These are phyloP conservation scores for Syncephalis plumigaleata DNA, from an alignment of 371 early-diverging fungal genomes.

Conservation along the genomic window DNA sequence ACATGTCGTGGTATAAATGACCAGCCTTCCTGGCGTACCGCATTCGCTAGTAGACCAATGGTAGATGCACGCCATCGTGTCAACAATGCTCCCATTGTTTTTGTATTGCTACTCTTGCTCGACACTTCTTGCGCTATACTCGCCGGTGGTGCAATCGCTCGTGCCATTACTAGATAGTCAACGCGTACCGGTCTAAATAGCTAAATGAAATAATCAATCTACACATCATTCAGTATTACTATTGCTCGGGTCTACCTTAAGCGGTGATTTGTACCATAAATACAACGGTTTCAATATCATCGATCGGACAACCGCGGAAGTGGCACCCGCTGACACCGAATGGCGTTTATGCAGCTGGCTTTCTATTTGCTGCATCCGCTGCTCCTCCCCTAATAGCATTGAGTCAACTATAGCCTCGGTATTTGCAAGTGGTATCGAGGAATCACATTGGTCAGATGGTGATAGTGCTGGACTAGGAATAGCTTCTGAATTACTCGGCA, in stretches of 20 bases:
- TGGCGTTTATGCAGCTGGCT: no score
- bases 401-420: no score
- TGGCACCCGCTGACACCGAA: slow-evolving; percentile 19
- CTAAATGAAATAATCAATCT: slow-evolving; percentile 10
- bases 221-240: not conserved
- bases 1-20: slow-evolving; percentile 48
- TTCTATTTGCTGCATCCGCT: no score
- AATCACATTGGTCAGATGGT: no score
- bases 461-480: no score
- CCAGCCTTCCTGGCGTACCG: slow-evolving; percentile 20
- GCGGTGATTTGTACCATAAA: slow-evolving; percentile 57
- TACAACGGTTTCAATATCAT: slow-evolving; percentile 45
- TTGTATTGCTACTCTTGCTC: no score
- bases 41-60: not conserved
- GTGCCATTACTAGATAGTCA: slow-evolving; percentile 59
- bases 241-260: slow-evolving; percentile 28
- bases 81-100: not conserved
- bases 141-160: slow-evolving; percentile 40
- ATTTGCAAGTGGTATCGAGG: no score
- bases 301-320: slow-evolving; percentile 35
- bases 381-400: no score
- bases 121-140: slow-evolving; percentile 1
- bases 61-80: not conserved
- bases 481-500: no score
- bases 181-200: slow-evolving; percentile 62